A percentile compares a stretch with the other conserved stretches of the same genome.
phyloP scores from a whole-genome alignment of 106 monocot genomes.

The Dendrobium nobile region DNA sequence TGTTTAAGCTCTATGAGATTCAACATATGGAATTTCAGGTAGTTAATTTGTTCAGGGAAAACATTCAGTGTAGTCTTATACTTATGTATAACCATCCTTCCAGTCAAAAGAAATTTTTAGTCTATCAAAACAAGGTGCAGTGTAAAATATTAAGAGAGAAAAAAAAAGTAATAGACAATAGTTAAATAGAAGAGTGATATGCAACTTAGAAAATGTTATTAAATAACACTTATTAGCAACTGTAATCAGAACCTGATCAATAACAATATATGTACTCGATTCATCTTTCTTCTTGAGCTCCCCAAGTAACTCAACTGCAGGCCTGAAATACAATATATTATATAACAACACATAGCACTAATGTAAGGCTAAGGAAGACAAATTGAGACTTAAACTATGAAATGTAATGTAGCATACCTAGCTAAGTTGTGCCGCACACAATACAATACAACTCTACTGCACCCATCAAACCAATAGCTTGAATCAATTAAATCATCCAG shows the following conservation, averaged over 20 bases:
- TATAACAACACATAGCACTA: neutral
- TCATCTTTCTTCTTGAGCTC: conserved; percentile 57
- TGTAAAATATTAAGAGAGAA: neutral
- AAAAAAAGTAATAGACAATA: neutral
- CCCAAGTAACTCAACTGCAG: conserved; percentile 60
- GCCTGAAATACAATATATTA: conserved; percentile 25
- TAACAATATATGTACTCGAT: conserved; percentile 39
- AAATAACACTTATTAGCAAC: neutral
- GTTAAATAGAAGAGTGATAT: neutral
- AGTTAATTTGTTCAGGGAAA: too few species aligned
- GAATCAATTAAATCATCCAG: conserved; percentile 58
- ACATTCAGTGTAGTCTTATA: neutral
- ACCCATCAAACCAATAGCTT: conserved; percentile 73
- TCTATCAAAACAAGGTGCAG: neutral
- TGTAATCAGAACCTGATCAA: conserved; percentile 66
- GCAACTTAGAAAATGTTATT: neutral
- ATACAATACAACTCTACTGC: conserved; percentile 66
- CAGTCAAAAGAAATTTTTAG: neutral
- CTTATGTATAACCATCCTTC: neutral
- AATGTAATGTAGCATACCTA: conserved; percentile 29
- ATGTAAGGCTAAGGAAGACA: neutral
- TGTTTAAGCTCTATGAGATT: neutral
- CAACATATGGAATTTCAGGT: neutral
- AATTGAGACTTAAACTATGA: neutral
- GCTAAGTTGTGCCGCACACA: conserved; percentile 53